These are phyloP conservation scores for Candida sanyaensis DNA, from an alignment of 1,139 yeast species.

Conservation along the genomic window DNA sequence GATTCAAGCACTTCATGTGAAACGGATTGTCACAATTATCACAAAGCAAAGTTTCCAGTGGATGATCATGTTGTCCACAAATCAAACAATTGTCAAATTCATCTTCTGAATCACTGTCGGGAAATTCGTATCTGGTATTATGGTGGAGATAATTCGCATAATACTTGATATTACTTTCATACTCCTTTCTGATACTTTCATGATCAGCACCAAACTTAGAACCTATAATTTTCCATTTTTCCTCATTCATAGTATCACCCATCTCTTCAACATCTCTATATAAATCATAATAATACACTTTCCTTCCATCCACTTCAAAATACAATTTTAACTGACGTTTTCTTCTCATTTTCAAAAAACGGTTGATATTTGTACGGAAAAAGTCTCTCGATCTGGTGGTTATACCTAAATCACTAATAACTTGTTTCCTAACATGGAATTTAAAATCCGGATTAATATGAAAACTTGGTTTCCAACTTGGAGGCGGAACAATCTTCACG, in stretches of 20 bases:
- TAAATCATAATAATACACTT: constrained; percentile 55
- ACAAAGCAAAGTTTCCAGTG: constrained; percentile 58
- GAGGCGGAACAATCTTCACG: constrained; percentile 66
- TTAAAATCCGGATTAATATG: constrained; percentile 54
- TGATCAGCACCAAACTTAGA: constrained; percentile 23
- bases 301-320: constrained; percentile 25
- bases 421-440: constrained; percentile 68
- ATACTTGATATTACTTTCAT: constrained; percentile 32
- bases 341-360: constrained; percentile 53
- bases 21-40: constrained; percentile 72
- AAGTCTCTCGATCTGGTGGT: constrained; percentile 62
- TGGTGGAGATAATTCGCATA: constrained; percentile 48
- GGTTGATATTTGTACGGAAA: constrained; percentile 59
- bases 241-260: constrained; percentile 24
- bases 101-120: constrained; percentile 31
- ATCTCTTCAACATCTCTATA: constrained; percentile 44
- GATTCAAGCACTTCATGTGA: constrained; percentile 64
- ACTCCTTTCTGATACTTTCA: constrained; percentile 30
- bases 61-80: constrained; percentile 54
- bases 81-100: constrained; percentile 50
- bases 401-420: constrained; percentile 62
- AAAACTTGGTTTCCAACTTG: constrained; percentile 53
- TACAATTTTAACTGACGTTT: constrained; percentile 28
- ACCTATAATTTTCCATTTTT: constrained; percentile 37
- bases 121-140: constrained; percentile 21